Evolutionary conservation across 108 stramenopile species (phyloP).

Genomic region (Pseudonitzschia multistriata): DNA sequence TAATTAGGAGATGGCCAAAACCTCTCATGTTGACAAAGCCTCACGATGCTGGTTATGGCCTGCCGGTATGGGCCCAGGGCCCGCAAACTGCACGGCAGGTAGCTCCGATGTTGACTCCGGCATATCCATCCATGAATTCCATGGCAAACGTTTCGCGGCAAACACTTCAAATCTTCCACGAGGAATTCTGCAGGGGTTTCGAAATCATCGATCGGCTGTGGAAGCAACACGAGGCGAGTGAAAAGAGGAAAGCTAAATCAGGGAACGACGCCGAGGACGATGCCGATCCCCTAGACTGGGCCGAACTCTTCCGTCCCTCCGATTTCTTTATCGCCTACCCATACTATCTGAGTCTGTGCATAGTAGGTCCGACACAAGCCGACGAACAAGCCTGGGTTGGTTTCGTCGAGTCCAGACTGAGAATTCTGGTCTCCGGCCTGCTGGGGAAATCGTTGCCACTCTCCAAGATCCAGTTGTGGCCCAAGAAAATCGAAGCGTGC

Average conservation of each 20-base stretch:
- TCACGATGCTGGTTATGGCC: slow-evolving; percentile 81
- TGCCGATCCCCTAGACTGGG: slow-evolving; percentile 67
- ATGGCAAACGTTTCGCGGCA: slow-evolving; percentile 85
- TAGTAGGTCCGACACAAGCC: slow-evolving; percentile 83
- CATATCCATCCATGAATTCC: slow-evolving; percentile 98
- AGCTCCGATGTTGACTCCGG: slow-evolving; percentile 98
- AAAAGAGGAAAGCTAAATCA: neutral
- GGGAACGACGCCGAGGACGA: slow-evolving; percentile 17
- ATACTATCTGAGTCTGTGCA: slow-evolving; percentile 91
- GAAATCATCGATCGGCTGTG: slow-evolving; percentile 71
- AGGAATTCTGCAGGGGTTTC: slow-evolving; percentile 83
- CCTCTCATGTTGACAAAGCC: slow-evolving; percentile 85
- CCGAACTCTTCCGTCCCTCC: slow-evolving; percentile 82
- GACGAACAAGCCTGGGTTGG: slow-evolving; percentile 92
- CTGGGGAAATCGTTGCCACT: slow-evolving; percentile 77
- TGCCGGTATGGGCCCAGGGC: slow-evolving; percentile 65
- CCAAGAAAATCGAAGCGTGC: slow-evolving; percentile 85
- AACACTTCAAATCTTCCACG: slow-evolving; percentile 81
- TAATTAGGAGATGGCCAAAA: slow-evolving; percentile 66
- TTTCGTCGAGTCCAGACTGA: slow-evolving; percentile 90
- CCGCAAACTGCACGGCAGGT: slow-evolving; percentile 67
- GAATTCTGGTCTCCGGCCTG: slow-evolving; percentile 82
- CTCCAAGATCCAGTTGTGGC: slow-evolving; percentile 85
- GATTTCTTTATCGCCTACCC: slow-evolving; percentile 97
- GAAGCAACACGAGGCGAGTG: slow-evolving; percentile 51